Conservation (phyloP, 148 eudicot species). For the Fagopyrum tataricum region DNA sequence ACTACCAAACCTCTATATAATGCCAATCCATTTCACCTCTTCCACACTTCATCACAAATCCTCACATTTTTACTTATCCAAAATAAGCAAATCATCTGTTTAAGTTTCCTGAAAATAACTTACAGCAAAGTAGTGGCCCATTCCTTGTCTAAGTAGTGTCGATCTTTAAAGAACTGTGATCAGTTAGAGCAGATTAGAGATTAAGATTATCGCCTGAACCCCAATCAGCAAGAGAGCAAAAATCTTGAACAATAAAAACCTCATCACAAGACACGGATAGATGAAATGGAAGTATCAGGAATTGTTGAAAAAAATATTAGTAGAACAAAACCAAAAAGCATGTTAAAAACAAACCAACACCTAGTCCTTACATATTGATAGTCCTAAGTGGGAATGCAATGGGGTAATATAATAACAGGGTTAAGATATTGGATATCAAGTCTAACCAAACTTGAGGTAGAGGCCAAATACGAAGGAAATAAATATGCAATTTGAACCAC, state of each 20-base stretch:
- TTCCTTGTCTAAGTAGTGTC: constrained; percentile 95
- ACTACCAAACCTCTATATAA: not conserved
- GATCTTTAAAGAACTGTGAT: constrained; percentile 88
- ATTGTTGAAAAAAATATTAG: not conserved
- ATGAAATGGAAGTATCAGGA: not conserved
- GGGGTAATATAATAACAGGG: not conserved
- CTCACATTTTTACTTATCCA: not conserved
- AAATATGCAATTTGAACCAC: not conserved
- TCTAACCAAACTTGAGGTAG: not conserved
- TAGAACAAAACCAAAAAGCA: not conserved
- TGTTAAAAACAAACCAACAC: not conserved
- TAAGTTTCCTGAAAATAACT: constrained; percentile 22
- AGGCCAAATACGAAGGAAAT: not conserved
- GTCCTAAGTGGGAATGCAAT: not conserved
- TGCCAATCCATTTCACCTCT: not conserved
- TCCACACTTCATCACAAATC: not conserved
- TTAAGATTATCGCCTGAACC: not conserved
- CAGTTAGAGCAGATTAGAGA: constrained; percentile 13
- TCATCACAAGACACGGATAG: not conserved
- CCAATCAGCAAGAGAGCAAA: not conserved
- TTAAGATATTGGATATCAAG: not conserved
- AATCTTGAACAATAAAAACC: constrained; percentile 3
- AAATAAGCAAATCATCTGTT: not conserved
- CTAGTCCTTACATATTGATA: not conserved
- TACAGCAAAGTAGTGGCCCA: constrained; percentile 84